phyloP scores from a whole-genome alignment of 495 filamentous ascomycete species.

The Terfezia claveryi region DNA sequence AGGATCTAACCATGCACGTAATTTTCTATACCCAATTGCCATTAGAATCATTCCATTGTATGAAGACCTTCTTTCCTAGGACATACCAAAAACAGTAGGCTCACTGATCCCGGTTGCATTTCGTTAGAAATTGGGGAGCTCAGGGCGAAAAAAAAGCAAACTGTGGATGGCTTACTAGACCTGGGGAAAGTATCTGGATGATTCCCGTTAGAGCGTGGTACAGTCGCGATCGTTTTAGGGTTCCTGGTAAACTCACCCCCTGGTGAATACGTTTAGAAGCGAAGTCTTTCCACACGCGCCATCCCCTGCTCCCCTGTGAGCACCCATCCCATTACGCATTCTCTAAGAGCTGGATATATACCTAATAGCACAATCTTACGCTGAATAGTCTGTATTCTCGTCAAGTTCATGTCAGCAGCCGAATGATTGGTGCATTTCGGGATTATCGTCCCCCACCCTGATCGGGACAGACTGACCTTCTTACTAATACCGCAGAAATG shows the following conservation, averaged over 20 bases:
- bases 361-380: slow-evolving; percentile 84
- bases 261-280: slow-evolving; percentile 89
- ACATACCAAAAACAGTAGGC: slow-evolving; percentile 76
- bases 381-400: slow-evolving; percentile 43
- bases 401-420: neutral
- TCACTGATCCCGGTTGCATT: slow-evolving; percentile 30
- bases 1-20: slow-evolving; percentile 68
- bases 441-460: neutral
- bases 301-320: slow-evolving; percentile 47
- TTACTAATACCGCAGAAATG: neutral
- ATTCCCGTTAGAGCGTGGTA: neutral
- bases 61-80: slow-evolving; percentile 1
- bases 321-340: neutral
- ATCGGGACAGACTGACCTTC: neutral
- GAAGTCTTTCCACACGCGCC: slow-evolving; percentile 97
- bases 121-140: slow-evolving; percentile 1
- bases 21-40: slow-evolving; percentile 45
- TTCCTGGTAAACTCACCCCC: slow-evolving; percentile 43
- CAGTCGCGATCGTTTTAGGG: neutral
- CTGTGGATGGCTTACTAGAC: slow-evolving; percentile 35
- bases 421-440: neutral
- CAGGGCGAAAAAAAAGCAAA: slow-evolving; percentile 25
- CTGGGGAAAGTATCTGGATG: slow-evolving; percentile 72
- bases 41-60: neutral
- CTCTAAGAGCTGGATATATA: slow-evolving; percentile 23